Base-by-base conservation (phyloP, 164 flowering plant genomes). In the Kalanchoe fedtschenkoi region DNA sequence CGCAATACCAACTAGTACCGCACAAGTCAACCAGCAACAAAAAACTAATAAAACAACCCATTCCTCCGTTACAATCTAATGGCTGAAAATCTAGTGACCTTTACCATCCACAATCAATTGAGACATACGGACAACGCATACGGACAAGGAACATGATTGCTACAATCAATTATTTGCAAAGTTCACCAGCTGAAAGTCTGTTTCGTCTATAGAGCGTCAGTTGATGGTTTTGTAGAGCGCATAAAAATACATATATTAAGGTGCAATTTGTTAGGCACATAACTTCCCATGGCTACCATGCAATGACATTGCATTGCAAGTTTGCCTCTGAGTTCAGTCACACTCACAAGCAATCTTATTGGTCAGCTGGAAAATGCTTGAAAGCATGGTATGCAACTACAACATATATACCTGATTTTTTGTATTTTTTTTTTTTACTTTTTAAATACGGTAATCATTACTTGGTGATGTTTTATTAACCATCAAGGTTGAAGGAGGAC, bases 401-500 rank as follows among this genome's bases (percentile, higher is more conserved):
- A n/a, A n/a, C n/a, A n/a, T 37, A 37, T 9, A 15, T 5, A 9
- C 39, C 2, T 37, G n/a, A n/a, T n/a, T 15, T 9, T 2, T 37
- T 37, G 39, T 37, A 37, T 37, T 37, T 37, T 8, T 37, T 17
- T 19, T 16, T 4, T 44, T 17, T 44, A 19, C 9, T 44, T 44
- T 44, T 7, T n/a, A n/a, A n/a, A n/a, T n/a, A n/a, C n/a, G n/a
- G n/a, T n/a, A n/a, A n/a, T n/a, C n/a, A n/a, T n/a, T n/a, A n/a
- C n/a, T n/a, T n/a, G n/a, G n/a, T n/a, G n/a, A 2, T 44, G 22
- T n/a, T 11, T 21, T 47, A 47, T 2, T 43, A 47, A 21, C n/a
- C n/a, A n/a, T n/a, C n/a, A n/a, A 47, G 54, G 54, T 47, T 47
- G n/a, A 22, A 47, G 9, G 11, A 47, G 56, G 60, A 47, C 28